Evolutionary conservation across 495 filamentous ascomycete species (phyloP).

Genomic region (Penicillium cataractarum): DNA sequence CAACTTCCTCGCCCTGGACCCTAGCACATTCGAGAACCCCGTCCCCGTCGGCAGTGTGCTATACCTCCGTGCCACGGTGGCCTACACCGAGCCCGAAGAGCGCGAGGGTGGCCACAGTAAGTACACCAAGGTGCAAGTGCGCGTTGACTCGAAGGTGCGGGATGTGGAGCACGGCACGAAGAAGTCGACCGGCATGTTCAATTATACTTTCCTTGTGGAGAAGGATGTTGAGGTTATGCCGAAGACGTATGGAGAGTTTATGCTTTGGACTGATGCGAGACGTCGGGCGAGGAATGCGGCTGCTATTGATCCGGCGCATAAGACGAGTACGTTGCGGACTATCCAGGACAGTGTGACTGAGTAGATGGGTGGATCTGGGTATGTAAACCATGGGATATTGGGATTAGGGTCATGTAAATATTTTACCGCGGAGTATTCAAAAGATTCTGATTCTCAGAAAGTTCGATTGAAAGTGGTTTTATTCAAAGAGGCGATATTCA

Average conservation of each 20-base stretch:
- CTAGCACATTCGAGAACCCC: conserved; percentile 80
- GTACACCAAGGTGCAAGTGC: conserved; percentile 72
- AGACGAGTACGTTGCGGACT: conserved; percentile 41
- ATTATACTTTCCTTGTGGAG: conserved; percentile 81
- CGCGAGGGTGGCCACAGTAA: conserved; percentile 38
- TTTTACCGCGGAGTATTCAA: neutral
- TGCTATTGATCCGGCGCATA: conserved; percentile 37
- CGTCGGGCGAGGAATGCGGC: conserved; percentile 57
- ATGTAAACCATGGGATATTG: neutral
- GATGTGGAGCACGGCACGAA: conserved; percentile 76
- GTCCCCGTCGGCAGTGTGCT: conserved; percentile 83
- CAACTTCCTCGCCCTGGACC: conserved; percentile 77
- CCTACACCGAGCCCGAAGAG: conserved; percentile 72
- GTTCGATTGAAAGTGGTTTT: too few species aligned
- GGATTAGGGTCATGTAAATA: neutral
- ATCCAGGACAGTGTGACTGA: conserved; percentile 53
- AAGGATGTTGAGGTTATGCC: conserved; percentile 76
- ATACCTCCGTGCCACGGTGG: conserved; percentile 76
- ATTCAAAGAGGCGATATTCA: too few species aligned
- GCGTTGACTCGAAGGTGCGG: conserved; percentile 75
- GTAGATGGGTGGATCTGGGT: conserved; percentile 24
- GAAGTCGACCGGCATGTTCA: conserved; percentile 80
- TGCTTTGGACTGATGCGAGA: conserved; percentile 78
- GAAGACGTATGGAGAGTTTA: conserved; percentile 73
- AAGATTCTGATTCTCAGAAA: neutral